Evolutionary conservation across 768 basidiomycete genomes (phyloP).

Genomic region (Macrolepiota fuliginosa): DNA sequence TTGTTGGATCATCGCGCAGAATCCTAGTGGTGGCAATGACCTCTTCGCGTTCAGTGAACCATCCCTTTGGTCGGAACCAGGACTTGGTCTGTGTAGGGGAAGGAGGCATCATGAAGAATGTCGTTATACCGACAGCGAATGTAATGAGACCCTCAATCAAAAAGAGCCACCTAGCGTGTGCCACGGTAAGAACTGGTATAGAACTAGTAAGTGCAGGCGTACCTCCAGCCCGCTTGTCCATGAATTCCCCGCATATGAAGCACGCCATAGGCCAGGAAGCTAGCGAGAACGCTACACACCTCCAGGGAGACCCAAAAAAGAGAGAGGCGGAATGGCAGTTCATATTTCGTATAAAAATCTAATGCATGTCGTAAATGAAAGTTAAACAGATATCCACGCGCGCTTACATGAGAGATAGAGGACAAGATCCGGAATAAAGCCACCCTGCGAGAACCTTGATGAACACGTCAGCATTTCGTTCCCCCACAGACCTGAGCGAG

Average conservation of each 20-base stretch:
- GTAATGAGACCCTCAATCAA: constrained; percentile 48
- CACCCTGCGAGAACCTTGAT: constrained; percentile 26
- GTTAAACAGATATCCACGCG: background rate
- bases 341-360: constrained; percentile 62
- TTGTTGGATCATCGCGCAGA: constrained; percentile 63
- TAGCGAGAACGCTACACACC: constrained; percentile 42
- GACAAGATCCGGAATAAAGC: constrained; percentile 59
- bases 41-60: constrained; percentile 64
- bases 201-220: background rate
- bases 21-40: constrained; percentile 57
- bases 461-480: background rate
- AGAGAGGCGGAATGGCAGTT: constrained; percentile 54
- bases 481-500: background rate
- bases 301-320: constrained; percentile 54
- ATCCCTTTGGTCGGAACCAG: constrained; percentile 58
- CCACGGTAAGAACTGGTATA: background rate
- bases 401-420: constrained; percentile 58
- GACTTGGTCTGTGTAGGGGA: constrained; percentile 58
- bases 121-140: constrained; percentile 46
- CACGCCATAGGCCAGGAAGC: constrained; percentile 62
- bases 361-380: background rate
- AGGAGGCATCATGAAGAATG: constrained; percentile 60
- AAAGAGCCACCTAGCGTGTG: constrained; percentile 46
- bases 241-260: constrained; percentile 56
- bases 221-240: constrained; percentile 53